These are phyloP conservation scores for Trametes villosa DNA, from an alignment of 768 basidiomycete species.

Conservation along the genomic window DNA sequence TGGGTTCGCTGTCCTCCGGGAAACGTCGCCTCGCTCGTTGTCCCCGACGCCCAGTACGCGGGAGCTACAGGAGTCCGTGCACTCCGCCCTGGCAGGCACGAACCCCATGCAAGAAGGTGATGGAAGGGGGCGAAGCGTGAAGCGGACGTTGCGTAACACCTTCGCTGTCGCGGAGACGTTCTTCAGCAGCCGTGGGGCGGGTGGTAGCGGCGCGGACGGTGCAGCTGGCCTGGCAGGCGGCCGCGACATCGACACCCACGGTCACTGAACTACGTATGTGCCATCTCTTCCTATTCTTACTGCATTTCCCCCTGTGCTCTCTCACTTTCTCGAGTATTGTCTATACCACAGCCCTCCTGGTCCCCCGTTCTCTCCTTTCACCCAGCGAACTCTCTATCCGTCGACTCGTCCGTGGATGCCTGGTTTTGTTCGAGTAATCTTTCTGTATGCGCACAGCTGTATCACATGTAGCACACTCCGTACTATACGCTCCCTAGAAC, in stretches of 20 bases:
- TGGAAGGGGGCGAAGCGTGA: slow-evolving; percentile 62
- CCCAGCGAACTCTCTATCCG: not conserved
- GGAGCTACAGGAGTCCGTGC: slow-evolving; percentile 48
- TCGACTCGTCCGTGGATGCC: not conserved
- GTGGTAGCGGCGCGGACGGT: slow-evolving; percentile 25
- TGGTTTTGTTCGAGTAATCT: slow-evolving; percentile 2
- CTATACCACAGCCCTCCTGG: slow-evolving; percentile 7
- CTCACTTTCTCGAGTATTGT: not conserved
- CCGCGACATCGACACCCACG: slow-evolving; percentile 28
- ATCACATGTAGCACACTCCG: slow-evolving; percentile 10
- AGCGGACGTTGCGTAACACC: slow-evolving; percentile 67
- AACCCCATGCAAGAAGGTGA: slow-evolving; percentile 33
- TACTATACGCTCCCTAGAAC: slow-evolving; percentile 5
- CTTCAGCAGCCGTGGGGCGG: slow-evolving; percentile 53
- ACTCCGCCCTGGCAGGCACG: slow-evolving; percentile 36
- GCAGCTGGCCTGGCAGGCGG: slow-evolving; percentile 21
- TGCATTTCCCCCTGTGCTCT: no score
- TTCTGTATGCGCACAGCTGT: slow-evolving; percentile 18
- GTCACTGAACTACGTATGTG: slow-evolving; percentile 6
- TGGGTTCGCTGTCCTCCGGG: slow-evolving; percentile 23
- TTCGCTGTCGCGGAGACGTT: slow-evolving; percentile 71
- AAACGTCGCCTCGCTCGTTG: slow-evolving; percentile 21
- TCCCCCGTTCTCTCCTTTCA: not conserved
- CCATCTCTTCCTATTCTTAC: no score
- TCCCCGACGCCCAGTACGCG: slow-evolving; percentile 40